Conservation (phyloP, 352 stramenopile species). For the Pythium dissotocum region DNA sequence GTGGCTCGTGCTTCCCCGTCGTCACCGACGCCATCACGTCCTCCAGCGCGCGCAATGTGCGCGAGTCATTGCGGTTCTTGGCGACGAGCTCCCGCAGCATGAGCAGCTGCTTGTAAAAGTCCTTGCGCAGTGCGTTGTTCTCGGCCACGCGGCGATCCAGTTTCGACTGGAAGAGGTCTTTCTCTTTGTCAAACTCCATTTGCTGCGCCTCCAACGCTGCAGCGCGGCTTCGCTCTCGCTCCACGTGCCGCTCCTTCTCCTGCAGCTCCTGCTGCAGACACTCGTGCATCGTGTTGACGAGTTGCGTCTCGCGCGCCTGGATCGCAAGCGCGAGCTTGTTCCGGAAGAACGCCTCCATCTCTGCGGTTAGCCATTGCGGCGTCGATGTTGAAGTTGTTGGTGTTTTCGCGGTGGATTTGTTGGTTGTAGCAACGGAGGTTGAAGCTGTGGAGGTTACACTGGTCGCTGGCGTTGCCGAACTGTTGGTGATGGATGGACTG, state of each 20-base stretch:
- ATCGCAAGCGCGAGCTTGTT: constrained; percentile 40
- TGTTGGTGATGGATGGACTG: not conserved
- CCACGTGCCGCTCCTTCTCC: constrained; percentile 26
- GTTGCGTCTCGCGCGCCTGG: constrained; percentile 51
- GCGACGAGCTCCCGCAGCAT: constrained; percentile 70
- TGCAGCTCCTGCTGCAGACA: constrained; percentile 50
- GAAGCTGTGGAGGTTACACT: not conserved
- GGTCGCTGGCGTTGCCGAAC: not conserved
- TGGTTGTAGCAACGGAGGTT: constrained; percentile 9
- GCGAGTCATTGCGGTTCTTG: constrained; percentile 52
- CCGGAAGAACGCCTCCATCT: constrained; percentile 54
- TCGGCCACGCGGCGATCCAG: constrained; percentile 64
- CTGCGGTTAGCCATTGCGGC: constrained; percentile 15
- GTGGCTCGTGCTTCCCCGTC: not conserved
- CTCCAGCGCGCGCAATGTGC: constrained; percentile 52
- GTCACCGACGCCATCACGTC: constrained; percentile 43
- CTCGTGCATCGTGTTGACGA: constrained; percentile 63
- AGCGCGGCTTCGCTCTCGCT: constrained; percentile 24
- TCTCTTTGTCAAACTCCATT: constrained; percentile 32
- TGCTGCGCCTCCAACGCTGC: constrained; percentile 26
- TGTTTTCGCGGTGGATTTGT: not conserved
- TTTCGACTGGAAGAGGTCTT: constrained; percentile 47
- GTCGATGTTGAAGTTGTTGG: constrained; percentile 7
- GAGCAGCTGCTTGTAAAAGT: constrained; percentile 72
- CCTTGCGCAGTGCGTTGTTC: constrained; percentile 65